Percentiles rank a stretch among this genome's conserved stretches.
phyloP scores from a whole-genome alignment of 495 filamentous ascomycete species.

The Lepidopterella palustris region DNA sequence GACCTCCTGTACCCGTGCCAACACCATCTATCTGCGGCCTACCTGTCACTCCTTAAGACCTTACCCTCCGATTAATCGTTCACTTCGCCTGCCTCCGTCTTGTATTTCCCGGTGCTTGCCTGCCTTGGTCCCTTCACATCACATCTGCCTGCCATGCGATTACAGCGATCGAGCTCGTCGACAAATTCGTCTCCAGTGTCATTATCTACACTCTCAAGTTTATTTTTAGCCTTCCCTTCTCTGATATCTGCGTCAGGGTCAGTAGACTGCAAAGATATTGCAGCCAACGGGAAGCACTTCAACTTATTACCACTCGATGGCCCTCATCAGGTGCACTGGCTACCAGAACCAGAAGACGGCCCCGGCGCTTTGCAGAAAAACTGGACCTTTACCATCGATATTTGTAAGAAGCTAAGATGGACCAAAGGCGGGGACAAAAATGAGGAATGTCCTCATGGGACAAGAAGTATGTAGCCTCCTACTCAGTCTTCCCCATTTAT shows the following conservation, averaged over 20 bases:
- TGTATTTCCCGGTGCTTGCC: background rate
- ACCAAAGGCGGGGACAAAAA: slow-evolving; percentile 42
- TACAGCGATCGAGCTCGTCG: background rate
- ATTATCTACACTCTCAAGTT: background rate
- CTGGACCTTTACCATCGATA: slow-evolving; percentile 82
- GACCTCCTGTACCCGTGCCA: background rate
- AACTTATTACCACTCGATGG: slow-evolving; percentile 62
- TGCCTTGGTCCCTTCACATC: background rate
- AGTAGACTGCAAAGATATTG: slow-evolving; percentile 59
- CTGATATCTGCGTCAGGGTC: slow-evolving; percentile 43
- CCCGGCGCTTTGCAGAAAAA: slow-evolving; percentile 47
- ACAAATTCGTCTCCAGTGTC: background rate
- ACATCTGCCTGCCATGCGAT: background rate
- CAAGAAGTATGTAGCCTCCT: slow-evolving; percentile 47
- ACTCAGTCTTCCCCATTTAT: background rate
- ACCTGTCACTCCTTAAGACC: background rate
- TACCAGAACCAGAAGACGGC: slow-evolving; percentile 35
- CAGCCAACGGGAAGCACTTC: slow-evolving; percentile 52
- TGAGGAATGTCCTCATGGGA: slow-evolving; percentile 55
- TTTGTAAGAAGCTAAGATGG: slow-evolving; percentile 61
- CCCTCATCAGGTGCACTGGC: slow-evolving; percentile 64
- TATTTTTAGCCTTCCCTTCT: slow-evolving; percentile 43
- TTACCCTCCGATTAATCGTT: background rate
- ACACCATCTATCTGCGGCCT: background rate
- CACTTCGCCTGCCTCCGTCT: background rate